Evolutionary conservation across 306 rosid species (phyloP).

Genomic region (Cucumis melo): DNA sequence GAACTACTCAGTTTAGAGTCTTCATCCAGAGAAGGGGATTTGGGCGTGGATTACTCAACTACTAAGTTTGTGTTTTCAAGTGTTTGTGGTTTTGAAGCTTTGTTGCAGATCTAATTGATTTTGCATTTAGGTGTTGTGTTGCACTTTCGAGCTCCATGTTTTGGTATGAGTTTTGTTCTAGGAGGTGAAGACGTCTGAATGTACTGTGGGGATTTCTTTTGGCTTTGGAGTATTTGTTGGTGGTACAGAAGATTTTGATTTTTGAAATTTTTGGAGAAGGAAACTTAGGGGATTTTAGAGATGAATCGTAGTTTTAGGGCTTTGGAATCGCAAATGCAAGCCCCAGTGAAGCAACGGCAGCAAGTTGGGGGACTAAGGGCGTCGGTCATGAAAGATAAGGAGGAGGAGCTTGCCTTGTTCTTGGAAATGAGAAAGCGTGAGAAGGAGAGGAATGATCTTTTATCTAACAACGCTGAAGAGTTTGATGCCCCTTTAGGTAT

Average conservation of each 20-base stretch:
- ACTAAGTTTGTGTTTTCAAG: background rate
- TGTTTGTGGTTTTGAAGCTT: background rate
- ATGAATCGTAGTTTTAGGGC: constrained; percentile 94
- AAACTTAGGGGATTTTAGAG: constrained; percentile 15
- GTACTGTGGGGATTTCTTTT: constrained; percentile 8
- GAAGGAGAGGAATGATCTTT: constrained; percentile 76
- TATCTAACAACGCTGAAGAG: constrained; percentile 50
- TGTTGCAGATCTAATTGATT: constrained; percentile 24
- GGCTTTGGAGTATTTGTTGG: background rate
- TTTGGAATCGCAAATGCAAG: constrained; percentile 38
- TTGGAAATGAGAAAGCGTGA: constrained; percentile 82
- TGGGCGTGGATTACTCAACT: background rate
- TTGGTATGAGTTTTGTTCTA: constrained; percentile 11
- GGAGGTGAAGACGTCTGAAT: constrained; percentile 12
- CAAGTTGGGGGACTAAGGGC: constrained; percentile 27
- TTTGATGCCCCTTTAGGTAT: constrained; percentile 68
- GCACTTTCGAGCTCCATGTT: constrained; percentile 6
- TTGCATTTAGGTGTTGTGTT: constrained; percentile 9
- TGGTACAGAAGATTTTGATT: constrained; percentile 13
- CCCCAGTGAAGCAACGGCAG: constrained; percentile 6
- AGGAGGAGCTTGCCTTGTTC: constrained; percentile 40
- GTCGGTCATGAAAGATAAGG: constrained; percentile 52
- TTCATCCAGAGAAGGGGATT: background rate
- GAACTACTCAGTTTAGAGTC: background rate
- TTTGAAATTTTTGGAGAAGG: constrained; percentile 8